Evolutionary conservation across 208 protist genomes (phyloP).

Genomic region (Acanthamoeba royreba): DNA sequence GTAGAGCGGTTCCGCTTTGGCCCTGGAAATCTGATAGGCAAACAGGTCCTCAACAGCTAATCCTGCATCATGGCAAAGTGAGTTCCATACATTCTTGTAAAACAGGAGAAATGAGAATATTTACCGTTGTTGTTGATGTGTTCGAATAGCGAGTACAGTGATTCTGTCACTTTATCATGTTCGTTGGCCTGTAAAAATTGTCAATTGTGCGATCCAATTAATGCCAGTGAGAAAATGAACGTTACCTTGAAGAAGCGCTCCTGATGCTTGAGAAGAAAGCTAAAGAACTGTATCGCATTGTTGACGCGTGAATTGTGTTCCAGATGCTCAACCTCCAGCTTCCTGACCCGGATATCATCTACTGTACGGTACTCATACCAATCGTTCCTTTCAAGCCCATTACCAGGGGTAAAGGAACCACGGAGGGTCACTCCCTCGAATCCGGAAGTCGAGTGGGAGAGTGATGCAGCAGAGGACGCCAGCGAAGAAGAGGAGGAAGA

Average conservation of each 20-base stretch:
- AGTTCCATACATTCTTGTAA: not conserved
- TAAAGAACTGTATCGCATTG: not conserved
- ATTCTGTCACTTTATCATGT: not conserved
- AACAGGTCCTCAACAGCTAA: not conserved
- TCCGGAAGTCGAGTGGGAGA: not conserved
- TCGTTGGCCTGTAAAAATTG: not conserved
- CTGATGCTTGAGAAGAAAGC: not conserved
- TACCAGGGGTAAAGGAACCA: not conserved
- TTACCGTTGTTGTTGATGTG: not conserved
- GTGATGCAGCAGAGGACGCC: not conserved
- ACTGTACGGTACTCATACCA: not conserved
- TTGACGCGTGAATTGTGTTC: not conserved
- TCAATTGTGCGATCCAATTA: no score
- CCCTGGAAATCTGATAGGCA: not conserved
- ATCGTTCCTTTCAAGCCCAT: no score
- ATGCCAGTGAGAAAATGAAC: not conserved
- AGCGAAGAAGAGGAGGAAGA: not conserved
- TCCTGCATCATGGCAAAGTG: no score
- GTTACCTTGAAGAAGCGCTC: not conserved
- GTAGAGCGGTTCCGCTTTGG: not conserved
- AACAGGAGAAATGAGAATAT: not conserved
- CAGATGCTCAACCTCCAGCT: not conserved
- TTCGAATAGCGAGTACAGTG: not conserved
- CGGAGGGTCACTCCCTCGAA: not conserved
- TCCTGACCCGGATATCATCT: not conserved